phyloP scores from a whole-genome alignment of 192 early-diverging fungal genomes.

The Coemansia furcata region DNA sequence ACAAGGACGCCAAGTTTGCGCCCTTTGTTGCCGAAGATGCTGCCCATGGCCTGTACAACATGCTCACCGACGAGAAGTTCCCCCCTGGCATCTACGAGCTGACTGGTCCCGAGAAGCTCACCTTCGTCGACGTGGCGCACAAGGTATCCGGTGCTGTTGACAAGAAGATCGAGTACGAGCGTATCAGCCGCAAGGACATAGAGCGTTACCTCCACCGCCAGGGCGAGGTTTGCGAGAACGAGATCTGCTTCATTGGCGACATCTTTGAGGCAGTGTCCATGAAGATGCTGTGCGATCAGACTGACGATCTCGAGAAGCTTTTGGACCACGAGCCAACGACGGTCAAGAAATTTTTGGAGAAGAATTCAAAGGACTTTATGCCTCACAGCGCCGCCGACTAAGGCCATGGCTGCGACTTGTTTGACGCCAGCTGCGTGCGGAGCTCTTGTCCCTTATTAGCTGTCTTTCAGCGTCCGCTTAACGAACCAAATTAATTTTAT shows the following conservation, averaged over 20 bases:
- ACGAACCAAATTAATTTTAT: too few relatives aligned
- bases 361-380: conserved; percentile 48
- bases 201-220: conserved; percentile 27
- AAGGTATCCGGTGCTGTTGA: conserved; percentile 26
- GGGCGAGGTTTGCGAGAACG: conserved; percentile 18
- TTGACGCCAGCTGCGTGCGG: not conserved
- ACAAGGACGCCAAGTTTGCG: conserved; percentile 27
- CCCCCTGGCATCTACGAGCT: conserved; percentile 39
- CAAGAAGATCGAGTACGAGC: conserved; percentile 26
- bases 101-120: conserved; percentile 28
- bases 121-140: conserved; percentile 22
- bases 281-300: conserved; percentile 22
- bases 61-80: conserved; percentile 35
- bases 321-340: conserved; percentile 41
- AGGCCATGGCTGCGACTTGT: not conserved
- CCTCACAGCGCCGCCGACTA: conserved; percentile 9
- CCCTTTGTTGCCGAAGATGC: conserved; percentile 28
- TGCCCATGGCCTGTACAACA: conserved; percentile 39
- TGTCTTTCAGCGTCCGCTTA: too few relatives aligned
- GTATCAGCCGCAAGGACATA: conserved; percentile 26
- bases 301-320: conserved; percentile 34
- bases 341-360: conserved; percentile 33
- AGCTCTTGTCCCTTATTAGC: too few relatives aligned
- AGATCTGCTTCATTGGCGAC: conserved; percentile 31
- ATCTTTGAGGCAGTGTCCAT: conserved; percentile 33